These are phyloP conservation scores for Talaromyces sp. DNA, from an alignment of 2,329 filamentous ascomycete species.

Conservation along the genomic window DNA sequence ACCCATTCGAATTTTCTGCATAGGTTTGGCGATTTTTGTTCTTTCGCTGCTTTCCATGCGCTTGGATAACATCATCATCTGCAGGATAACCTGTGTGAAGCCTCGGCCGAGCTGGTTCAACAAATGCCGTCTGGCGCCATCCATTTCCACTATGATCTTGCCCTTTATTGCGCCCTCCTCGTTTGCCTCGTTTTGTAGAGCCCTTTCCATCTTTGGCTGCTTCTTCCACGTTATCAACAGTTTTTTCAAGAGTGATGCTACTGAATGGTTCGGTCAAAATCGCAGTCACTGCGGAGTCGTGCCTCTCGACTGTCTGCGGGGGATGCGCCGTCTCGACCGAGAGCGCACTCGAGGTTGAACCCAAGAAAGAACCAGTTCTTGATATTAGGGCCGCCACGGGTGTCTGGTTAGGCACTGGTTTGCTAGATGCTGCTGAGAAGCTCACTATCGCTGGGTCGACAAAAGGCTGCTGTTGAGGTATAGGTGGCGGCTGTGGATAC, in stretches of 20 bases:
- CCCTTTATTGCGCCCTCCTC: conserved; percentile 44
- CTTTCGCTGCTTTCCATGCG: conserved; percentile 43
- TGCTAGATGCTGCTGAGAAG: conserved; percentile 44
- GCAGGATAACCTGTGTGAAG: conserved; percentile 30
- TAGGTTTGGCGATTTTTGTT: conserved; percentile 44
- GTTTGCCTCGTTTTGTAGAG: conserved; percentile 44
- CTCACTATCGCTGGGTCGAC: conserved; percentile 82
- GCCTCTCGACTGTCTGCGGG: conserved; percentile 22
- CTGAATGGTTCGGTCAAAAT: conserved; percentile 47
- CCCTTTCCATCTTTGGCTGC: conserved; percentile 23
- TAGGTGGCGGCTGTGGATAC: conserved; percentile 4
- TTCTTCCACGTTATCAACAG: conserved; percentile 18
- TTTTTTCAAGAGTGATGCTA: conserved; percentile 32
- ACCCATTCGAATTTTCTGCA: conserved; percentile 68
- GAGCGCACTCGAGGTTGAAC: not conserved
- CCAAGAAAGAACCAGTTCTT: not conserved
- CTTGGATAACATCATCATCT: conserved; percentile 17
- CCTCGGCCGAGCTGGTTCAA: conserved; percentile 53
- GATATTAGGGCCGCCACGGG: conserved; percentile 9
- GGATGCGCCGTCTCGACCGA: conserved; percentile 17
- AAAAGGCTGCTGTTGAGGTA: conserved; percentile 48
- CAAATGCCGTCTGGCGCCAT: conserved; percentile 65
- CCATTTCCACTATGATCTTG: conserved; percentile 53
- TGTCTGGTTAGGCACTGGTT: conserved; percentile 10
- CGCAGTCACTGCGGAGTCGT: conserved; percentile 35